Evolutionary conservation across 2,329 filamentous ascomycete species (phyloP).

Genomic region (Ophiostoma montium): DNA sequence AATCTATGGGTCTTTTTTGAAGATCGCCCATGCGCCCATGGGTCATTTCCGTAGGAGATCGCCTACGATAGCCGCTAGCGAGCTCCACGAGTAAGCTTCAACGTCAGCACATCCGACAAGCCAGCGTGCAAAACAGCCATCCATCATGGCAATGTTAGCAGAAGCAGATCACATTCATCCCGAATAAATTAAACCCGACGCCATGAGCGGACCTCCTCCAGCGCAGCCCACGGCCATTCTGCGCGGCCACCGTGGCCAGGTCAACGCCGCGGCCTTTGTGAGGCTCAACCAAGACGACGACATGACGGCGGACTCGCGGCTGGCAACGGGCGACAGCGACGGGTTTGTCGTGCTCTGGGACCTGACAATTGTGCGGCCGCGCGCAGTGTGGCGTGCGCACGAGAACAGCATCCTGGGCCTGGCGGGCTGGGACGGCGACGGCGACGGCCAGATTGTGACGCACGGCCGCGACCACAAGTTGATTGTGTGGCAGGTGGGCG

Average conservation of each 20-base stretch:
- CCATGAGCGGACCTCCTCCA: not conserved
- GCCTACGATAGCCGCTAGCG: too few species aligned
- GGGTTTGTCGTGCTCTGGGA: constrained; percentile 85
- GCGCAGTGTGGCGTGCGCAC: constrained; percentile 80
- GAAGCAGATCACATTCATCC: too few species aligned
- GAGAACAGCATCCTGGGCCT: constrained; percentile 62
- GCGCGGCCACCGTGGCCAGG: constrained; percentile 18
- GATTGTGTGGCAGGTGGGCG: constrained; percentile 64
- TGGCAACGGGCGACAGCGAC: constrained; percentile 78
- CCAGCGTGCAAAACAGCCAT: too few species aligned
- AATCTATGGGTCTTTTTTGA: not conserved
- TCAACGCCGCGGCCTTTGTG: not conserved
- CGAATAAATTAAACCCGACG: not conserved
- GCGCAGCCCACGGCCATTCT: constrained; percentile 42
- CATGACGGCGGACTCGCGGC: constrained; percentile 51
- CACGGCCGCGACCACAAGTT: constrained; percentile 72
- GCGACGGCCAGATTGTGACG: constrained; percentile 63
- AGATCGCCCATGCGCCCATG: too few species aligned
- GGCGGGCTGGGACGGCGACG: constrained; percentile 48
- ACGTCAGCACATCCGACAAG: too few species aligned
- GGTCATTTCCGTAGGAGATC: too few species aligned
- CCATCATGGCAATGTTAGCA: too few species aligned
- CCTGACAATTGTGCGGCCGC: constrained; percentile 63
- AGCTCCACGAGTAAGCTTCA: too few species aligned
- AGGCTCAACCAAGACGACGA: constrained; percentile 34